Base-by-base conservation (phyloP, 306 rosid genomes). In the Coriaria nepalensis region DNA sequence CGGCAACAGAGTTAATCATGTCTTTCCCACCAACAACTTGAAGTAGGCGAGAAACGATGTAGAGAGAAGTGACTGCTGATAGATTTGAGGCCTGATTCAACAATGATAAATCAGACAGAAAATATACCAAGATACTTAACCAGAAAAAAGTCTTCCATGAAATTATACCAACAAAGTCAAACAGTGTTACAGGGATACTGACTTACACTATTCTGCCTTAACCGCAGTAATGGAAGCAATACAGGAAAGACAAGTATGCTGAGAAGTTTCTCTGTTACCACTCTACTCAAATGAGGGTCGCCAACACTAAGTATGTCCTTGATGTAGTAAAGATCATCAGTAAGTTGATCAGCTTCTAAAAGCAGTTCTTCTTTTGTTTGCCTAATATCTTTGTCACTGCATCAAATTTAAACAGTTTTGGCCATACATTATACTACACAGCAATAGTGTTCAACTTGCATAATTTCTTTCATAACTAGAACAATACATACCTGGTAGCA, bases 1-100 rank as follows among this genome's bases (percentile, higher is more conserved):
- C 76, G 5, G 81, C 83, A 46, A 81, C 95, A 47, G 68, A 64
- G 43, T 81, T 66, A 39, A 69, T 53, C 58, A 72, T 43, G 52
- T 62, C 53, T 69, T 59, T 74, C 63, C 88, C 93, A 52, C 80
- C 86, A 35, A 86, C 59, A 57, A 86, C 88, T 77, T 81, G 95
- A 72, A 86, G 77, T 69, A 86, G 78, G 55, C 68, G 57, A 40
- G 83, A 76, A 52, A 81, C 49, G 20, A 80, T 57, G 59, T 78
- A 81, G 60, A 86, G 52, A 43, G 86, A 72, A 9, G 71, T 67
- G 57, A 69, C 64, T 40, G 77, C 63, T 37, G 95, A 81, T 36
- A 86, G 62, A 55, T 73, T 71, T 65, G 65, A 64, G 13, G 50
- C 86, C 93, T 86, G 77, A 20, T 54, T 38, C 33, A 68, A 46